These are phyloP conservation scores for Beauveria bassiana DNA, from an alignment of 2,329 filamentous ascomycete species.

Conservation along the genomic window DNA sequence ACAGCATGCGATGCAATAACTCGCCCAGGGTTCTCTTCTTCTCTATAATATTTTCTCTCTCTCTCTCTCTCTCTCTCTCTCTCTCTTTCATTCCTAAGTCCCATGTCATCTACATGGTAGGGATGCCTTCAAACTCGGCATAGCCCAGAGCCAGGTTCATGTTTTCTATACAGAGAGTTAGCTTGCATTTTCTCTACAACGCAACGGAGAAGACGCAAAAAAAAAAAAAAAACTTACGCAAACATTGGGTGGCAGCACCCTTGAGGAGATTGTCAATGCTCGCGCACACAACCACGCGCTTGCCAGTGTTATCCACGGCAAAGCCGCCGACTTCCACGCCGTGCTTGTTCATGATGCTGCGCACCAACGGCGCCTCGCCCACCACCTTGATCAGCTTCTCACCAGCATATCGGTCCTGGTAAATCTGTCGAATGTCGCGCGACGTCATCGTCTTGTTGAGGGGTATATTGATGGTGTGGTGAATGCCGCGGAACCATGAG, in stretches of 20 bases:
- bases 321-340: conserved; percentile 92
- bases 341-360: conserved; percentile 76
- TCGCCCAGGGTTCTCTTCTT: not conserved
- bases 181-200: not conserved
- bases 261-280: conserved; percentile 93
- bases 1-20: not conserved
- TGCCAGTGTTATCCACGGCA: conserved; percentile 82
- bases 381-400: conserved; percentile 92
- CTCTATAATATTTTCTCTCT: not conserved
- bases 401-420: conserved; percentile 91
- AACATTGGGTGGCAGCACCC: conserved; percentile 85
- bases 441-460: conserved; percentile 80
- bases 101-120: not conserved
- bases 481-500: conserved; percentile 93
- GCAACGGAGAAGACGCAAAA: not conserved
- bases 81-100: not conserved
- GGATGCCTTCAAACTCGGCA: conserved; percentile 10
- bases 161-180: not conserved
- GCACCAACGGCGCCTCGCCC: conserved; percentile 80
- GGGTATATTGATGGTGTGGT: conserved; percentile 85
- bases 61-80: too few relatives aligned
- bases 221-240: conserved; percentile 56
- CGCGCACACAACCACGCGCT: conserved; percentile 87
- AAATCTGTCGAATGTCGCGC: conserved; percentile 86
- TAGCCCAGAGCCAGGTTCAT: conserved; percentile 9